A percentile compares a stretch with the other conserved stretches of the same genome.
Conservation (phyloP, 2,329 filamentous ascomycete genomes). For the Diplodia mutila region DNA sequence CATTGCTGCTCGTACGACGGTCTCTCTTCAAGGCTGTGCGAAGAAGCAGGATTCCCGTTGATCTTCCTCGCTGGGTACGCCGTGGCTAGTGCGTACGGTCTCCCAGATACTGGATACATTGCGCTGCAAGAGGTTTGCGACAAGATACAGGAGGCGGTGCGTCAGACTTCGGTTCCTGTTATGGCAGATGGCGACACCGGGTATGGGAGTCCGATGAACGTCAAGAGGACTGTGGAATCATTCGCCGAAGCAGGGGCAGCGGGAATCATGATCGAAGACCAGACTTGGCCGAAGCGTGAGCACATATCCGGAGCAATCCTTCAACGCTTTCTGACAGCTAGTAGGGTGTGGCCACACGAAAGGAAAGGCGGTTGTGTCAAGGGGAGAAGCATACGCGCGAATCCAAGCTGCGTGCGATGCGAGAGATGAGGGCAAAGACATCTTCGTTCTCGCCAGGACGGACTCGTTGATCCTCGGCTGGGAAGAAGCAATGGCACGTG, state of each 20-base stretch:
- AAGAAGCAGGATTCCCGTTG: conserved; percentile 53
- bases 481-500: conserved; percentile 51
- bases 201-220: conserved; percentile 55
- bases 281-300: conserved; percentile 55
- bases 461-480: conserved; percentile 50
- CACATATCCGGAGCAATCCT: background rate
- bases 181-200: conserved; percentile 55
- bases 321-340: background rate
- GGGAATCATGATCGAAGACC: conserved; percentile 52
- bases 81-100: conserved; percentile 46
- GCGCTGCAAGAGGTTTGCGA: conserved; percentile 52
- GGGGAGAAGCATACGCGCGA: conserved; percentile 52
- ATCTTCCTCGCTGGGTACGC: conserved; percentile 51
- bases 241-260: conserved; percentile 48
- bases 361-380: conserved; percentile 51
- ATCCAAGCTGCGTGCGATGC: conserved; percentile 53
- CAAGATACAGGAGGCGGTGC: conserved; percentile 50
- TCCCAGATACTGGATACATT: conserved; percentile 56
- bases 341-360: conserved; percentile 52
- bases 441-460: conserved; percentile 52
- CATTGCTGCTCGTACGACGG: conserved; percentile 51
- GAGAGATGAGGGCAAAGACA: conserved; percentile 50
- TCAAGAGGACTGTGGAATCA: conserved; percentile 50
- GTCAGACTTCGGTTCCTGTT: conserved; percentile 47
- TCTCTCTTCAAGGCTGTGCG: conserved; percentile 49